Base-by-base conservation (phyloP, 371 early-diverging fungal genomes). In the Lichtheimia hyalospora region DNA sequence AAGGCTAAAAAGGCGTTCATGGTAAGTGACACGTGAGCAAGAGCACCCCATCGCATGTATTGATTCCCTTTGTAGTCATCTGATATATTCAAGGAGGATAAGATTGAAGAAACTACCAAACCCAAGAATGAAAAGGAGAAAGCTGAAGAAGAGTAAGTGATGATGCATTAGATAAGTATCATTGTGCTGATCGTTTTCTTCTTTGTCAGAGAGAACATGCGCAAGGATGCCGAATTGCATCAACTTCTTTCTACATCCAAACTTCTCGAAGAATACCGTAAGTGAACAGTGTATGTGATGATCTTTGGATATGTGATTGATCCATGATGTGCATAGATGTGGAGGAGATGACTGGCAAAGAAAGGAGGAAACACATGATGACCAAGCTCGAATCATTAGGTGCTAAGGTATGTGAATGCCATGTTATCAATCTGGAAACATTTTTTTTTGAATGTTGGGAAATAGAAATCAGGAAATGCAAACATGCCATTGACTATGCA, bases 291-390 rank as follows among this genome's bases (percentile, higher is more conserved):
- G 34, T 34, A 34, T 34, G 34, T 34, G 10, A 34, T 34, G 34
- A 0, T 34, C 10, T 10, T 34, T 10, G 34, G 34, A 34, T 34
- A 8, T 34, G 34, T 34, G 1, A 8, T 34, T 34, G 34, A 34
- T 34, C 10, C 34, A 34, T 34, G 46, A 21, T 12, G 15, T 21
- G 7, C 5, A 40, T 60, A 74, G 79, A 76, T 58, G 54, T 68
- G 61, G 80, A 76, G 25, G 73, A 76, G 40, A 76, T 76, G 75
- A 61, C 73, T 3, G 71, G 75, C 14, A 79, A 67, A 21, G 80
- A 79, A 61, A 54, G 67, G 25, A 67, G 80, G 58, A 68, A 67
- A 49, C 68, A 72, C 46, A 74, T 69, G 18, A 67, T 76, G 70
- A 56, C 66, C 28, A 79, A 79, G 40, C 50, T 79, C 16, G 80